Evolutionary conservation across 805 yeast genomes (phyloP).

Genomic region (Candida germanica): DNA sequence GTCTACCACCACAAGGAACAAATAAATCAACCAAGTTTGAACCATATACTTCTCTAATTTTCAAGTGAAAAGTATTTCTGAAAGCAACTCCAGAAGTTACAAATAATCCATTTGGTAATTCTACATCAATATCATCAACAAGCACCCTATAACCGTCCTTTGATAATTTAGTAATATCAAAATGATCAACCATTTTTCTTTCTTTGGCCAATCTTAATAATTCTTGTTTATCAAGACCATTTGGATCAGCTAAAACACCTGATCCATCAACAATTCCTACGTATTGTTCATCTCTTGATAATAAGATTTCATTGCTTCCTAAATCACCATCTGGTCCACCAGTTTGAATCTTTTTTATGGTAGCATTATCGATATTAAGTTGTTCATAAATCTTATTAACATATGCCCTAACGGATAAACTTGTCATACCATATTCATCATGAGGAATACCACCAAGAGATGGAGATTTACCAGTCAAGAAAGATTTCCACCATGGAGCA

Average conservation of each 20-base stretch:
- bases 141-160: constrained; percentile 75
- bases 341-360: constrained; percentile 81
- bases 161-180: constrained; percentile 64
- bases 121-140: constrained; percentile 79
- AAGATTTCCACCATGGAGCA: constrained; percentile 98
- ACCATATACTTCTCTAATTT: constrained; percentile 59
- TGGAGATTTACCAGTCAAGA: constrained; percentile 94
- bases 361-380: constrained; percentile 54
- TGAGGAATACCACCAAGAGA: constrained; percentile 96
- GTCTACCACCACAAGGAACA: constrained; percentile 99
- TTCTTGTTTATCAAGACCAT: constrained; percentile 81
- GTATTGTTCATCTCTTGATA: constrained; percentile 79
- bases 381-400: constrained; percentile 86
- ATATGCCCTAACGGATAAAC: constrained; percentile 88
- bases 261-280: constrained; percentile 93
- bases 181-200: constrained; percentile 72
- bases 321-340: constrained; percentile 99
- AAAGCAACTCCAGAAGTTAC: constrained; percentile 84
- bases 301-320: constrained; percentile 90
- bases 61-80: constrained; percentile 86
- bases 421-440: constrained; percentile 97
- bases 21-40: constrained; percentile 70
- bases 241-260: constrained; percentile 90
- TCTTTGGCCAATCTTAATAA: constrained; percentile 71
- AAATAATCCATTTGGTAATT: constrained; percentile 70